A percentile compares a stretch with the other conserved stretches of the same genome.
These are phyloP conservation scores for Pecoramyces ruminantium DNA, from an alignment of 192 early-diverging fungal genomes.

Conservation along the genomic window DNA sequence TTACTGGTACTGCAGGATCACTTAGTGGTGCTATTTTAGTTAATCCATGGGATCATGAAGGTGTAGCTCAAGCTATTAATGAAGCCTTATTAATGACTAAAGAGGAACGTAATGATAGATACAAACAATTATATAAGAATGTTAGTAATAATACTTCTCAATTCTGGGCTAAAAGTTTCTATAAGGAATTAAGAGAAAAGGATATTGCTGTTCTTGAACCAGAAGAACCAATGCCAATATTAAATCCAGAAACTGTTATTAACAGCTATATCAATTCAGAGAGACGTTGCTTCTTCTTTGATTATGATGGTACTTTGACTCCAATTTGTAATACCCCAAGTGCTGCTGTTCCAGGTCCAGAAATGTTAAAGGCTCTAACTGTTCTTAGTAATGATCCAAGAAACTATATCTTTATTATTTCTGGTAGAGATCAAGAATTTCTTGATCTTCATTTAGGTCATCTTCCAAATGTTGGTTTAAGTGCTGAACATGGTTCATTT, in stretches of 20 bases:
- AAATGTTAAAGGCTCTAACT: constrained; percentile 61
- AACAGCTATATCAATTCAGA: constrained; percentile 33
- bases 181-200: constrained; percentile 43
- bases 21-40: constrained; percentile 72
- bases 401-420: constrained; percentile 81
- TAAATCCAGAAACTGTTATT: constrained; percentile 12
- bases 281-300: constrained; percentile 76
- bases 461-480: constrained; percentile 59
- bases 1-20: constrained; percentile 87
- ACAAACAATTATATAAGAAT: constrained; percentile 54
- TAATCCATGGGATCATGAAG: constrained; percentile 92
- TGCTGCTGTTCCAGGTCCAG: constrained; percentile 59
- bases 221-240: constrained; percentile 22
- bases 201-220: constrained; percentile 16
- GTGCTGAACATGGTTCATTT: constrained; percentile 92
- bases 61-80: constrained; percentile 76
- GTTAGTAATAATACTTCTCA: constrained; percentile 67
- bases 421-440: constrained; percentile 70
- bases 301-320: constrained; percentile 94
- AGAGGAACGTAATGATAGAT: constrained; percentile 36
- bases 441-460: constrained; percentile 71
- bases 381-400: constrained; percentile 51
- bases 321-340: constrained; percentile 72
- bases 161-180: constrained; percentile 71
- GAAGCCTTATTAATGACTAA: constrained; percentile 65